Percentiles rank a stretch among this genome's conserved stretches.
phyloP scores from a whole-genome alignment of 257 asterid genomes.

The Lycium barbarum region DNA sequence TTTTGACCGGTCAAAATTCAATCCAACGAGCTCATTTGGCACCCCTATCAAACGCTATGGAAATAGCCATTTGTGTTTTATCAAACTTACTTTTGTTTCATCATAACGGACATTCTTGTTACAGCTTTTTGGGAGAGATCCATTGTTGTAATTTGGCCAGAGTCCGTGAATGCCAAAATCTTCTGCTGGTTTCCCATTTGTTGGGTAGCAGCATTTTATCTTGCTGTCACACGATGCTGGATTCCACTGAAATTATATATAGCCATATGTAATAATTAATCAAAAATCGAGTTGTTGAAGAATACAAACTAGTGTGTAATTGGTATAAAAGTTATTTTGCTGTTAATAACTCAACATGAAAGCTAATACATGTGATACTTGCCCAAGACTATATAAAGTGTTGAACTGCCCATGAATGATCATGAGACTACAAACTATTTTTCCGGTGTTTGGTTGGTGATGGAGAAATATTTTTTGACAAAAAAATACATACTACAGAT shows the following conservation, averaged over 20 bases:
- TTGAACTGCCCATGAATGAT: neutral
- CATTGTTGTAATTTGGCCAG: conserved; percentile 59
- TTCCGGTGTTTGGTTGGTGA: neutral
- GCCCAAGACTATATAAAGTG: no score
- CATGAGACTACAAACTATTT: no score
- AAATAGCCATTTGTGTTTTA: neutral
- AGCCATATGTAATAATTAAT: neutral
- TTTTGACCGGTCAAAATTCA: no score
- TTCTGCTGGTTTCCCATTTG: conserved; percentile 55
- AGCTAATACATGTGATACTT: no score
- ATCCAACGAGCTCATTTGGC: no score
- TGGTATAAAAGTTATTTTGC: neutral
- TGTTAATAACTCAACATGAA: no score
- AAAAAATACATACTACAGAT: no score
- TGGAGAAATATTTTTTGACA: no score
- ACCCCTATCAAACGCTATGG: no score
- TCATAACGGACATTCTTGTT: conserved; percentile 38
- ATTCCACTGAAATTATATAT: conserved; percentile 48
- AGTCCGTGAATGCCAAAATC: conserved; percentile 66
- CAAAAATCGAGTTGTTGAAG: neutral
- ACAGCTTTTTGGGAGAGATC: conserved; percentile 59
- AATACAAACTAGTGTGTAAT: neutral
- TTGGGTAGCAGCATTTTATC: conserved; percentile 58
- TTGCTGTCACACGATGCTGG: conserved; percentile 55
- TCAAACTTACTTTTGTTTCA: conserved; percentile 39